These are phyloP conservation scores for Cryptococcus neoformans DNA, from an alignment of 1,284 basidiomycete species.

Conservation along the genomic window DNA sequence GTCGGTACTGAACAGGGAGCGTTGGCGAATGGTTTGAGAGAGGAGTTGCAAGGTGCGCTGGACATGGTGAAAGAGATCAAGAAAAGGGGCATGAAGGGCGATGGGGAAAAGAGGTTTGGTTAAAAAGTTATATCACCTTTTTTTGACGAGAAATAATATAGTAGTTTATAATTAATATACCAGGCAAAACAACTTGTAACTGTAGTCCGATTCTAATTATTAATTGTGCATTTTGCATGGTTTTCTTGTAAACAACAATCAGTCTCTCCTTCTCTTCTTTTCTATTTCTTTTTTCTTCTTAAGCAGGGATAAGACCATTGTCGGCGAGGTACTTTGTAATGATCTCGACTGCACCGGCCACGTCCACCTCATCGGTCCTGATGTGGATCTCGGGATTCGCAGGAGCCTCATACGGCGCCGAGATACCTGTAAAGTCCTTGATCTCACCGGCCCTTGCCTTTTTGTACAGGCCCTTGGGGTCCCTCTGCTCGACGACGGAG, in stretches of 20 bases:
- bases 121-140: neutral
- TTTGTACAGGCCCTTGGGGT: constrained; percentile 98
- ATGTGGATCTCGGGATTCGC: constrained; percentile 87
- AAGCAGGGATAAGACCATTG: constrained; percentile 49
- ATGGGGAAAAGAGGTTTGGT: neutral
- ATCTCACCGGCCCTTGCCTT: constrained; percentile 95
- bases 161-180: too few relatives aligned
- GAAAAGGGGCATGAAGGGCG: constrained; percentile 6
- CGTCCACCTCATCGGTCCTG: constrained; percentile 75
- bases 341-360: constrained; percentile 72
- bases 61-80: neutral
- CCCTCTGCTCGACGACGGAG: constrained; percentile 80
- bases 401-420: constrained; percentile 94
- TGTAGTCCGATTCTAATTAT: too few relatives aligned
- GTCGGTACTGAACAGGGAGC: neutral
- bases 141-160: too few relatives aligned
- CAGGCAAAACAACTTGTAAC: too few relatives aligned
- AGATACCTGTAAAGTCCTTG: constrained; percentile 98
- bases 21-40: constrained; percentile 1
- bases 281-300: neutral
- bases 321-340: constrained; percentile 78
- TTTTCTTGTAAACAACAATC: too few relatives aligned
- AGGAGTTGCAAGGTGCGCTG: neutral
- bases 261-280: too few relatives aligned
- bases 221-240: too few relatives aligned